A percentile compares a stretch with the other conserved stretches of the same genome.
phyloP scores from a whole-genome alignment of 805 yeast species.

The Metschnikowia kunwiensis region DNA sequence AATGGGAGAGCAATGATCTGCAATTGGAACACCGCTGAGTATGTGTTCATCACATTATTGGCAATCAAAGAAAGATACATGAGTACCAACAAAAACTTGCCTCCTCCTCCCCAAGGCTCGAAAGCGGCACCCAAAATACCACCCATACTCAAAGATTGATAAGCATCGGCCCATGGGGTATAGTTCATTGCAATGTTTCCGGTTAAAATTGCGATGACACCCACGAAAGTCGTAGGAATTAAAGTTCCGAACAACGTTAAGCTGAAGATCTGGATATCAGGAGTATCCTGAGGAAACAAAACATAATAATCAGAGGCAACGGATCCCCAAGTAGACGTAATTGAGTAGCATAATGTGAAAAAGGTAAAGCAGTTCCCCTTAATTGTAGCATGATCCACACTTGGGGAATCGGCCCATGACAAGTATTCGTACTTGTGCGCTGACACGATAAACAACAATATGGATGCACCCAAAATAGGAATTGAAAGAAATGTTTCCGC shows the following conservation, averaged over 20 bases:
- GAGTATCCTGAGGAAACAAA: slow-evolving; percentile 30
- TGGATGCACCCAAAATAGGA: slow-evolving; percentile 29
- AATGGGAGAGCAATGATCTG: slow-evolving; percentile 30
- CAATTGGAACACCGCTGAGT: slow-evolving; percentile 34
- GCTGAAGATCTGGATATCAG: slow-evolving; percentile 24
- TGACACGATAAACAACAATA: slow-evolving; percentile 27
- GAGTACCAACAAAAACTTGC: slow-evolving; percentile 31
- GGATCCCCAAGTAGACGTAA: slow-evolving; percentile 36
- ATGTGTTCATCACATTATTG: slow-evolving; percentile 37
- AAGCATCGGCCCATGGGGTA: slow-evolving; percentile 32
- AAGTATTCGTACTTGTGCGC: slow-evolving; percentile 9
- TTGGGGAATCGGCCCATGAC: slow-evolving; percentile 5
- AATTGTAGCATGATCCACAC: slow-evolving; percentile 14
- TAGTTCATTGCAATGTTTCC: slow-evolving; percentile 33
- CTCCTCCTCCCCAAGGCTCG: slow-evolving; percentile 36
- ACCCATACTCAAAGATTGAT: slow-evolving; percentile 29
- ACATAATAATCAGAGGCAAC: slow-evolving; percentile 36
- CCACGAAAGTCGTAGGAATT: slow-evolving; percentile 36
- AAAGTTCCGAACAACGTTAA: slow-evolving; percentile 28
- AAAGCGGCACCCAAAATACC: slow-evolving; percentile 32
- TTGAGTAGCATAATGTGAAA: slow-evolving; percentile 35
- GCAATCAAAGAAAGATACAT: slow-evolving; percentile 33
- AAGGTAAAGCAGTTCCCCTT: slow-evolving; percentile 36
- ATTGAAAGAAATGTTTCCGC: slow-evolving; percentile 30
- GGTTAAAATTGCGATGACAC: slow-evolving; percentile 28